Percentiles rank a stretch among this genome's conserved stretches.
These are phyloP conservation scores for Talaromyces islandicus DNA, from an alignment of 2,329 filamentous ascomycete species.

Conservation along the genomic window DNA sequence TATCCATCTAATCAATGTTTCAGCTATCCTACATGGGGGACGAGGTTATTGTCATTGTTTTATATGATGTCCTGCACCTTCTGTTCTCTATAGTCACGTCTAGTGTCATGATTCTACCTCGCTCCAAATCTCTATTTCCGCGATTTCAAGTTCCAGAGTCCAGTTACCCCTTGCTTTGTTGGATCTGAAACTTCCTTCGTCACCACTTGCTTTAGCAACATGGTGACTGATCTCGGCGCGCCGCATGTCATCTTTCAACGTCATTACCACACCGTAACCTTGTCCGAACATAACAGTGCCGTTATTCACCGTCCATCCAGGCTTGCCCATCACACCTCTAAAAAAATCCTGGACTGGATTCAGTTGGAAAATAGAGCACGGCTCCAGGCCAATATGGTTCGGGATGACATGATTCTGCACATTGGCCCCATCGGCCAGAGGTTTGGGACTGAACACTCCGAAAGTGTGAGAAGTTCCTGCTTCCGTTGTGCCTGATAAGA, in stretches of 20 bases:
- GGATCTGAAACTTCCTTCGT: background rate
- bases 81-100: too few relatives aligned
- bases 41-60: too few relatives aligned
- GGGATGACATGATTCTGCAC: background rate
- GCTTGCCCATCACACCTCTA: background rate
- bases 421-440: background rate
- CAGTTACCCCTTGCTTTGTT: background rate
- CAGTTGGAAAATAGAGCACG: constrained; percentile 2
- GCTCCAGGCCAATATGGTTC: background rate
- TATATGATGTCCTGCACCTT: too few relatives aligned
- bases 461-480: background rate
- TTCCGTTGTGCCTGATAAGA: background rate
- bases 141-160: background rate
- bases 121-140: constrained; percentile 3
- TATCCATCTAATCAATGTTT: too few relatives aligned
- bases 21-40: too few relatives aligned
- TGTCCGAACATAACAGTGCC: background rate
- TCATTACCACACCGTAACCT: background rate
- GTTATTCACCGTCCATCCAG: constrained; percentile 1
- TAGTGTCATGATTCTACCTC: background rate
- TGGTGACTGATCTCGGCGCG: background rate
- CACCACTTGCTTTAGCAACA: background rate
- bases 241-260: constrained; percentile 1
- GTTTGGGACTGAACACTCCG: constrained; percentile 1
- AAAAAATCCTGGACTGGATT: constrained; percentile 2